phyloP scores from a whole-genome alignment of 129 eudicot genomes.

The Gnaphalium uliginosum region DNA sequence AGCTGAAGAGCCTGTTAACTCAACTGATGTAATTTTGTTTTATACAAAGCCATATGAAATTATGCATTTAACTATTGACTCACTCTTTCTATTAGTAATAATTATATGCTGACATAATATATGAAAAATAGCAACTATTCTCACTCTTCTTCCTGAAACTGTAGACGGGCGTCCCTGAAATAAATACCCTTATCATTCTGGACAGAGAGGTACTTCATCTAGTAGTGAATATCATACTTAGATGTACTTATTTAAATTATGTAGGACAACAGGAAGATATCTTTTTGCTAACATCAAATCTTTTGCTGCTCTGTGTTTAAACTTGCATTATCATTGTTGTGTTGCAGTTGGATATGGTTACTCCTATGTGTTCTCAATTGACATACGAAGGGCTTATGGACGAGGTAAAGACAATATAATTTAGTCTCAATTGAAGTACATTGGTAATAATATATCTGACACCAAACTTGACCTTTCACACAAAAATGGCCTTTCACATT shows the following conservation, averaged over 20 bases:
- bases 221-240: background rate
- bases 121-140: background rate
- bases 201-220: constrained; percentile 77
- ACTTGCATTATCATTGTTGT: constrained; percentile 39
- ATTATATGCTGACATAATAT: background rate
- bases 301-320: background rate
- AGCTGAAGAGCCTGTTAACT: constrained; percentile 88
- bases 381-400: constrained; percentile 97
- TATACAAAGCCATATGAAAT: constrained; percentile 14
- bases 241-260: background rate
- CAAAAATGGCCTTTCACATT: constrained; percentile 1
- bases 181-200: constrained; percentile 78
- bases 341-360: constrained; percentile 96
- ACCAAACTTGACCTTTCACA: background rate
- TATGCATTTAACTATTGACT: background rate
- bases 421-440: constrained; percentile 1
- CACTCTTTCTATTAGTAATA: constrained; percentile 8
- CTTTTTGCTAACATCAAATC: background rate
- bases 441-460: constrained; percentile 5
- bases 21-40: constrained; percentile 59
- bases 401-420: constrained; percentile 53
- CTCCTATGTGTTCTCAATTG: constrained; percentile 94
- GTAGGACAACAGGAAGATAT: background rate
- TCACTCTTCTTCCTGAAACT: constrained; percentile 23
- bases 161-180: constrained; percentile 88